Evolutionary conservation across 345 rosid genomes (phyloP), one percentile per base, ranked within the genome.

Genomic region (Citrus maxima): DNA sequence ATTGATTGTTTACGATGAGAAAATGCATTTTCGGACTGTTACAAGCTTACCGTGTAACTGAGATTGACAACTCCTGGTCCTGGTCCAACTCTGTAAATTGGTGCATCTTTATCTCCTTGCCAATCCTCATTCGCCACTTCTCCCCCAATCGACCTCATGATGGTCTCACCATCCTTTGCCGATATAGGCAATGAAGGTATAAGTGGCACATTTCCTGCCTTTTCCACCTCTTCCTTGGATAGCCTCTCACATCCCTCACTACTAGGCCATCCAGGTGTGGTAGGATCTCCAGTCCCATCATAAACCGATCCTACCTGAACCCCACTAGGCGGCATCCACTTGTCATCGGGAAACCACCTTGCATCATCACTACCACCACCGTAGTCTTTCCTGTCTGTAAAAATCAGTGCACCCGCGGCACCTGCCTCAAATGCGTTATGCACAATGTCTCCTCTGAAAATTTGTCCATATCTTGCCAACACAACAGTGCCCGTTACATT

Each of bases 231-330:
- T 27, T 91, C 89, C 10, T 88, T 82, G 0, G 89, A 79, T 13
- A 93, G 21, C 87, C 98, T 91, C 87, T 94, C 97, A 56, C 98
- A 90, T 28, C 89, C 94, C 38, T 72, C 84, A 0, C 58, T 84
- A 59, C 97, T 93, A 3, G 98, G 81, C 98, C 97, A 94, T 65
- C 96, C 96, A 1, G 98, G 97, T 5, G 98, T 94, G 0, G 89
- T 89, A 3, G 96, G 97, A 76, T 93, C 97, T 0, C 98, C 98
- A 0, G 73, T 63, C 18, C 89, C 93, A 5, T 77, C 84, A 70
- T 86, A 90, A 58, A 91, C 91, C 13, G 96, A 49, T 35, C 96
- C 98, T 64, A 95, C 93, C 82, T 93, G 97, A 34, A 91, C 97
- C 3, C 96, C 97, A 56, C 89, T 93, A 9, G 97, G 97, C 0